Base-by-base conservation (phyloP, 257 asterid species). In the Gentiana straminea region DNA sequence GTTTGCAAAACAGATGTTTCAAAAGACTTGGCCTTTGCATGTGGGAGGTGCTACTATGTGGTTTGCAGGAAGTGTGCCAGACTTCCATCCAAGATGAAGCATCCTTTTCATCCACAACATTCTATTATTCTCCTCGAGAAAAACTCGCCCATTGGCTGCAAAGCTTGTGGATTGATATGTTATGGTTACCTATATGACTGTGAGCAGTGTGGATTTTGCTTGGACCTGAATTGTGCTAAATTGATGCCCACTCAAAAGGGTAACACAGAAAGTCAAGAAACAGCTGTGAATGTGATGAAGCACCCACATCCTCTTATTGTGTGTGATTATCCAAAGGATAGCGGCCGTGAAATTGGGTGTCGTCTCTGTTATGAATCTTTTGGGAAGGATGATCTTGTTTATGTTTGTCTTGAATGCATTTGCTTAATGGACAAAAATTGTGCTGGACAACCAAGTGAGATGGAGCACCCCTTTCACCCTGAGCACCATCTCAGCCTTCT, bases 51-150 rank as follows among this genome's bases (percentile, higher is more conserved):
- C 46, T 41, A 41, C 46, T 41, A 41, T 3, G 46, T 10, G 1
- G 46, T 41, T 5, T 41, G 46, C 10, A 41, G 46, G 9, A 5
- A 7, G 2, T 41, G 46, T 41, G 46, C 46, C 1, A 41, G 9
- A 41, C 46, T 41, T 41, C 46, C 46, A 41, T 41, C 46, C 46
- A 7, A 41, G 5, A 41, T 41, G 46, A 41, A 50, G 15, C 9
- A 50, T 9, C 54, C 35, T 7, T 50, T 50, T 50, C 54, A 50
- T 50, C 54, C 54, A 5, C 54, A 50, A 34, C 54, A 50, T 13
- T 10, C 33, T 10, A 7, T 50, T 13, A n/a, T 13, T 5, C 1
- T n/a, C 8, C 33, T 4, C 24, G 1, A 52, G 43, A 52, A 52
- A 34, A 52, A 33, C 13, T 33, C 35, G 13, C 43, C 15, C 11